A percentile compares a stretch with the other conserved stretches of the same genome.
Conservation (phyloP, 1,284 basidiomycete genomes). For the Spongispora temasekensis region DNA sequence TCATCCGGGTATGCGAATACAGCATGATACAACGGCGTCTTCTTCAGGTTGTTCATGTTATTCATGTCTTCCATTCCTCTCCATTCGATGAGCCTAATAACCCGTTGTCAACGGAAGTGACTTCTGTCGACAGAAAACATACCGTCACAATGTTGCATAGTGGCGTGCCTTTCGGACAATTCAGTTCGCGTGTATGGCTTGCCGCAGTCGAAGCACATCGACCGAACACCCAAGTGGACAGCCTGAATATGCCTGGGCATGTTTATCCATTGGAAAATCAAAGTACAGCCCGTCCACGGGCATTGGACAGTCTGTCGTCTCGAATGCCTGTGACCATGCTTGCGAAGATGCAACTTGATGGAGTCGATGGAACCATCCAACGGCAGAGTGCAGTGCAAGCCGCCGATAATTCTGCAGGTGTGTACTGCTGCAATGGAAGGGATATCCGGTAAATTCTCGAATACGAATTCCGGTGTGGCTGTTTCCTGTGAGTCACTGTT, state of each 20-base stretch:
- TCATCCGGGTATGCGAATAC: no score
- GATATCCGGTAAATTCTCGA: not conserved
- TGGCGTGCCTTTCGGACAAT: conserved; percentile 5
- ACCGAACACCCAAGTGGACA: conserved; percentile 12
- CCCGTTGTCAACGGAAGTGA: not conserved
- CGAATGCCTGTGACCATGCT: conserved; percentile 10
- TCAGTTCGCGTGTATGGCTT: conserved; percentile 7
- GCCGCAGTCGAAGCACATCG: conserved; percentile 12
- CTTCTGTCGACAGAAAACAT: no score
- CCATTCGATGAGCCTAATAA: not conserved
- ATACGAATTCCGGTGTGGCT: not conserved
- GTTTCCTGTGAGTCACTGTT: not conserved
- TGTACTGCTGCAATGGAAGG: not conserved
- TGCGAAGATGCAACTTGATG: conserved; percentile 12
- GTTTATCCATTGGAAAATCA: conserved; percentile 13
- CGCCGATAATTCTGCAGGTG: conserved; percentile 4
- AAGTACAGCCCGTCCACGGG: conserved; percentile 14
- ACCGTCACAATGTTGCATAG: conserved; percentile 12
- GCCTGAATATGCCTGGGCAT: conserved; percentile 18
- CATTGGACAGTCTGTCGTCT: conserved; percentile 7
- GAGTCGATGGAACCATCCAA: conserved; percentile 9
- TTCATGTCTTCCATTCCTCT: not conserved
- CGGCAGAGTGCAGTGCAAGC: conserved; percentile 2
- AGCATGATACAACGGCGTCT: no score
- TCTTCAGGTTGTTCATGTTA: no score